Evolutionary conservation across 2,329 filamentous ascomycete species (phyloP).

Genomic region (Sporothrix mexicana): DNA sequence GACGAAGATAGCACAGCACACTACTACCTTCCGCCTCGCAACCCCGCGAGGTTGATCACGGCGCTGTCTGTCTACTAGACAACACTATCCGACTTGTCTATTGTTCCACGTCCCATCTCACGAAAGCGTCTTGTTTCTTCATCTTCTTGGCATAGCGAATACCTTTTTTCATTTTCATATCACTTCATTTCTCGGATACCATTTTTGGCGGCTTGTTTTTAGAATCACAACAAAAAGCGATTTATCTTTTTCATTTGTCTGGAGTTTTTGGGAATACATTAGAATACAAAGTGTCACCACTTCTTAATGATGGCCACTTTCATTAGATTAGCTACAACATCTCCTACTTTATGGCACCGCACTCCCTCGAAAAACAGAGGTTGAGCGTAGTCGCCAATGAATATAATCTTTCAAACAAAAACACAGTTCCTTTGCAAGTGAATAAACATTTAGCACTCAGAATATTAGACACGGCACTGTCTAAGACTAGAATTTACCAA

Average conservation of each 20-base stretch:
- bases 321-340: constrained; percentile 29
- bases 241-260: constrained; percentile 23
- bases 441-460: not conserved
- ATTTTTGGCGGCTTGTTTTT: constrained; percentile 5
- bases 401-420: not conserved
- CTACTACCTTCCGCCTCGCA: constrained; percentile 60
- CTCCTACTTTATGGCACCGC: constrained; percentile 28
- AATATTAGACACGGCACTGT: not conserved
- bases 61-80: constrained; percentile 63
- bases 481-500: not conserved
- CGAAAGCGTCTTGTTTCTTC: constrained; percentile 25
- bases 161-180: constrained; percentile 15
- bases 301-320: constrained; percentile 8
- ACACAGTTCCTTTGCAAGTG: not conserved
- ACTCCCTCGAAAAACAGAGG: constrained; percentile 30
- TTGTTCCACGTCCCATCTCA: constrained; percentile 3
- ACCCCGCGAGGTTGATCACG: constrained; percentile 58
- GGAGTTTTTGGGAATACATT: constrained; percentile 9
- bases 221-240: constrained; percentile 25
- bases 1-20: constrained; percentile 41
- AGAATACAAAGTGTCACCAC: constrained; percentile 35
- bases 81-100: not conserved
- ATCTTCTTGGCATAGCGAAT: constrained; percentile 32
- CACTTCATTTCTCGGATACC: constrained; percentile 25
- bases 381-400: constrained; percentile 32